Evolutionary conservation across 1,284 basidiomycete species (phyloP).

Genomic region (Cutaneotrichosporon cavernicola): DNA sequence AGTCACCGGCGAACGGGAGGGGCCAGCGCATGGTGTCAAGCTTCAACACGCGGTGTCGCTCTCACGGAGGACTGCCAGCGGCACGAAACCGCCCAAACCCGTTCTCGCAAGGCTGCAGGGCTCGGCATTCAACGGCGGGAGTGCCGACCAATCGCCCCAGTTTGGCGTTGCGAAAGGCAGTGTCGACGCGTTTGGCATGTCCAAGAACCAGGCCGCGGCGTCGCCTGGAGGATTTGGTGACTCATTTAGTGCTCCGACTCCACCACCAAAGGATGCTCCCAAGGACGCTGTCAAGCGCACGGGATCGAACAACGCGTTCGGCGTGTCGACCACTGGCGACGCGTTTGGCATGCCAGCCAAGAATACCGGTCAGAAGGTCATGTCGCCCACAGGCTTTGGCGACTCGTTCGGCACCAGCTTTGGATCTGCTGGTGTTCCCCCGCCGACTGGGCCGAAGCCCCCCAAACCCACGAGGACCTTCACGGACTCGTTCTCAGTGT

Average conservation of each 20-base stretch:
- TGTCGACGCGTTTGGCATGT: slow-evolving; percentile 41
- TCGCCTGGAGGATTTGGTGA: slow-evolving; percentile 19
- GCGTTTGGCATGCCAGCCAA: slow-evolving; percentile 7
- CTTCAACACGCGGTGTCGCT: slow-evolving; percentile 11
- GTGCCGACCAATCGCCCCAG: background rate
- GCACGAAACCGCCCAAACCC: slow-evolving; percentile 14
- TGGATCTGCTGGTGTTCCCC: slow-evolving; percentile 1
- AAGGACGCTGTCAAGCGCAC: slow-evolving; percentile 1
- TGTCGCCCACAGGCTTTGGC: slow-evolving; percentile 19
- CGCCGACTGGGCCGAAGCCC: slow-evolving; percentile 3
- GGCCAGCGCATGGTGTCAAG: slow-evolving; percentile 4
- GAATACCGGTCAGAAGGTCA: slow-evolving; percentile 6
- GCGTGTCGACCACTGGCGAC: slow-evolving; percentile 1
- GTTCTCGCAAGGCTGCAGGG: slow-evolving; percentile 7
- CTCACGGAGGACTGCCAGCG: slow-evolving; percentile 23
- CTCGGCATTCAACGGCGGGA: slow-evolving; percentile 13
- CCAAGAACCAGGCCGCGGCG: slow-evolving; percentile 1
- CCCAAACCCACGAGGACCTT: slow-evolving; percentile 6
- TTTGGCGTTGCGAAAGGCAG: slow-evolving; percentile 4
- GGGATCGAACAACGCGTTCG: background rate
- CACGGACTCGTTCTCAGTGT: slow-evolving; percentile 16
- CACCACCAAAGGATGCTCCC: background rate
- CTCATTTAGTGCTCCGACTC: slow-evolving; percentile 5
- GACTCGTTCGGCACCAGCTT: slow-evolving; percentile 19
- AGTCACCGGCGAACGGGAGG: slow-evolving; percentile 36